Evolutionary conservation across 1,284 basidiomycete species (phyloP), one percentile per base, ranked within the genome.

Genomic region (Puccinia novopanici): DNA sequence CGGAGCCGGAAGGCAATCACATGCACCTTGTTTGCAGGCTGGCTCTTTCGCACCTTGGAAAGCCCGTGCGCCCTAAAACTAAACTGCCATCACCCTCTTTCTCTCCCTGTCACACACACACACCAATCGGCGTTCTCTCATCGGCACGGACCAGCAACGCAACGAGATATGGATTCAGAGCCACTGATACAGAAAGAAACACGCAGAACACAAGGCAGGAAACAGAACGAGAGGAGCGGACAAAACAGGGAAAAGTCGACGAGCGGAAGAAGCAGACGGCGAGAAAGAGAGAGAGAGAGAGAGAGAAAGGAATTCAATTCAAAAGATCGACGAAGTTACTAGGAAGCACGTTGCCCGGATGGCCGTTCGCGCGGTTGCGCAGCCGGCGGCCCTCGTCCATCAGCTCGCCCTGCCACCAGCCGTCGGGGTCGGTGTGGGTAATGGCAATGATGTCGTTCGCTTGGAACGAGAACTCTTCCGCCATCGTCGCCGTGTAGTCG

Each of bases 381-480:
- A 22, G 6, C 19, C 30, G 0, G 19, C 34, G 61, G 27, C 40
- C 19, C 8, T 96, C 95, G 84, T 97, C 94, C 61, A 96, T 86
- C 81, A 96, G 86, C 83, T 88, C 85, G 22, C 93, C 92, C 76
- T 91, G 92, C 94, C 94, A 96, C 94, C 94, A 96, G 0, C 93
- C 94, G 84, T 97, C 94, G 82, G 95, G 92, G 15, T 94, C 93
- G 19, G 93, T 95, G 61, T 91, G 89, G 1, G 93, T 95, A 4
- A 96, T 93, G 12, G 94, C 94, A 84, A 97, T 95, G 82, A 96
- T 92, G 86, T 96, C 94, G 6, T 92, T 93, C 30, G 90, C 88
- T 84, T 94, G 93, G 89, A 96, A 95, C 85, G 86, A 95, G 92
- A 87, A 86, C 86, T 95, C 93, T 85, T 94, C 92, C 3, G 92